These are phyloP conservation scores for Physocladia obscura DNA, from an alignment of 192 early-diverging fungal genomes.

Conservation along the genomic window DNA sequence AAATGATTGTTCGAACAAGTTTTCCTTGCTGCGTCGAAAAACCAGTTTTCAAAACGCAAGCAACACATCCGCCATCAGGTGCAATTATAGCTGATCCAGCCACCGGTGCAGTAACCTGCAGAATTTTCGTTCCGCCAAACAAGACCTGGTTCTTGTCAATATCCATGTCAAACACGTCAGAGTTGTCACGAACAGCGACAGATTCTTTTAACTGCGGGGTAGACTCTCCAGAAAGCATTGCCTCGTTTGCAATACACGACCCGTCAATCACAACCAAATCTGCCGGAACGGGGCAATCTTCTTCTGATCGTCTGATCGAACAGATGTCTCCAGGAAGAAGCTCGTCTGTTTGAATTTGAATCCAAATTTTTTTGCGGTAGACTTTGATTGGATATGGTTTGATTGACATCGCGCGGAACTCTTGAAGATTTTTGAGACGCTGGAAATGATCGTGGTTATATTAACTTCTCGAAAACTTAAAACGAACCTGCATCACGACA, in stretches of 20 bases:
- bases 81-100: slow-evolving; percentile 39
- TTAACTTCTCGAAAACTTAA: no score
- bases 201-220: slow-evolving; percentile 97
- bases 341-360: slow-evolving; percentile 76
- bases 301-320: slow-evolving; percentile 83
- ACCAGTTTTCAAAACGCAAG: slow-evolving; percentile 89
- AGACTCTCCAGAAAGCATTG: slow-evolving; percentile 99
- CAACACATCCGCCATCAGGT: slow-evolving; percentile 89
- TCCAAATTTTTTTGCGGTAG: slow-evolving; percentile 75
- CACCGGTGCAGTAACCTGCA: slow-evolving; percentile 83
- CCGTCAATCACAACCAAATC: slow-evolving; percentile 93
- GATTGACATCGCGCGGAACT: slow-evolving; percentile 95
- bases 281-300: slow-evolving; percentile 90
- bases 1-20: slow-evolving; percentile 98
- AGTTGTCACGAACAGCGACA: slow-evolving; percentile 71
- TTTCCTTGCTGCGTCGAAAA: slow-evolving; percentile 98
- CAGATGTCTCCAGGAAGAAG: slow-evolving; percentile 93
- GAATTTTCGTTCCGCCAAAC: slow-evolving; percentile 96
- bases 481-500: slow-evolving; percentile 84
- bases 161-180: slow-evolving; percentile 80
- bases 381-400: slow-evolving; percentile 85
- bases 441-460: no score
- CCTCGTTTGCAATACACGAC: slow-evolving; percentile 97
- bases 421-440: slow-evolving; percentile 88
- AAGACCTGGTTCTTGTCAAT: slow-evolving; percentile 85